Evolutionary conservation across 257 asterid genomes (phyloP).

Genomic region (Solanum sitiens): DNA sequence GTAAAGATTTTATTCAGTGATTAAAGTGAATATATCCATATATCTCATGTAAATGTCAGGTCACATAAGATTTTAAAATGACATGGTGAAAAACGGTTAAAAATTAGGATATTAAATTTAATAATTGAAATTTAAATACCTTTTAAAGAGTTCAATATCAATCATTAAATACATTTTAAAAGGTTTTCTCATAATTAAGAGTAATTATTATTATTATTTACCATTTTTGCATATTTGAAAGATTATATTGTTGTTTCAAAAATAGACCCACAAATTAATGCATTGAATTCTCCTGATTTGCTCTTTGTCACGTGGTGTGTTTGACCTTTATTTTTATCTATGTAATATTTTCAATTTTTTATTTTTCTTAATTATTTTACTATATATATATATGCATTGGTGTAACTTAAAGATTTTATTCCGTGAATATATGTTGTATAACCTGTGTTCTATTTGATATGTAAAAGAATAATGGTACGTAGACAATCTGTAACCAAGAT

Average conservation of each 20-base stretch:
- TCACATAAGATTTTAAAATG: not conserved
- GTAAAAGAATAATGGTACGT: not conserved
- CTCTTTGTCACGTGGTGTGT: not conserved
- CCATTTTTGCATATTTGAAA: not conserved
- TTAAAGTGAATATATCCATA: no score
- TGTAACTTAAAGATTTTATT: not conserved
- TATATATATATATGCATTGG: not conserved
- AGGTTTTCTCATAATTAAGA: not conserved
- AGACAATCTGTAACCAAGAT: not conserved
- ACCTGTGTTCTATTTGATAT: no score
- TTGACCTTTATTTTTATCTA: not conserved
- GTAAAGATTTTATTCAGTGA: not conserved
- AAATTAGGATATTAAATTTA: no score
- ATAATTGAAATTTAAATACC: no score
- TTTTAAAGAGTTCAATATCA: not conserved
- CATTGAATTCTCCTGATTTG: not conserved
- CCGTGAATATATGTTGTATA: no score
- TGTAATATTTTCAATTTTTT: not conserved
- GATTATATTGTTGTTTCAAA: no score
- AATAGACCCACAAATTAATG: not conserved
- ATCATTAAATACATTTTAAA: no score
- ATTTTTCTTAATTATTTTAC: not conserved
- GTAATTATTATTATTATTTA: no score
- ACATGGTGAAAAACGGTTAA: not conserved
- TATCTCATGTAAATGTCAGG: no score